phyloP scores from a whole-genome alignment of 306 rosid genomes.

The Gynostemma pentaphyllum region DNA sequence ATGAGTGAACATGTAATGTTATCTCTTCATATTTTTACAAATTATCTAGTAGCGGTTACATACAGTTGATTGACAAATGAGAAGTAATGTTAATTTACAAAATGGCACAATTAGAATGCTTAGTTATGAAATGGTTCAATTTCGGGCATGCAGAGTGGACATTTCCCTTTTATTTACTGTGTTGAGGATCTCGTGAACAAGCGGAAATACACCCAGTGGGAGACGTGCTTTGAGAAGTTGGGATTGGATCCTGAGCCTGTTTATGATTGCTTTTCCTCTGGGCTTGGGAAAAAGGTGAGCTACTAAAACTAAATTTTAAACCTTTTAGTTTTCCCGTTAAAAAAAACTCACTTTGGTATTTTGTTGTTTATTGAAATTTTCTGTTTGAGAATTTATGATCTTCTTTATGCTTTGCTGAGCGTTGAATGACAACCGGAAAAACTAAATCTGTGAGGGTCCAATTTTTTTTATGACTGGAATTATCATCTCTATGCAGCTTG shows the following conservation, averaged over 20 bases:
- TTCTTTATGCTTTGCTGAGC: background rate
- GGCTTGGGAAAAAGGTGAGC: slow-evolving; percentile 63
- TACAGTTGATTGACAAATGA: background rate
- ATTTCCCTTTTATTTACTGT: slow-evolving; percentile 72
- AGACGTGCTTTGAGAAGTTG: slow-evolving; percentile 55
- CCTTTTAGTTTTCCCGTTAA: too few species aligned
- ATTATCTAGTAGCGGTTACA: background rate
- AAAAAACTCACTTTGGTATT: background rate
- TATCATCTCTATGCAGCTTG: slow-evolving; percentile 50
- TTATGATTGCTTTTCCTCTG: slow-evolving; percentile 46
- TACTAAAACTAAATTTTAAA: background rate
- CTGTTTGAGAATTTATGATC: background rate
- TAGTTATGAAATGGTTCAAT: background rate
- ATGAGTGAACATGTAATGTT: background rate
- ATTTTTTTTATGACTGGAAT: background rate
- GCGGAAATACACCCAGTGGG: slow-evolving; percentile 36
- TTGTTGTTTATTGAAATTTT: background rate
- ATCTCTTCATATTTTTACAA: background rate
- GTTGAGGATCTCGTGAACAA: slow-evolving; percentile 37
- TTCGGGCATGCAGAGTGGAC: slow-evolving; percentile 38
- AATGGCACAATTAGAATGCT: background rate
- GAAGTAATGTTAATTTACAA: background rate
- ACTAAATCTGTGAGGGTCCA: background rate
- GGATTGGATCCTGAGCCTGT: slow-evolving; percentile 48
- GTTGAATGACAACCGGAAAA: background rate